Base-by-base conservation (phyloP, 352 stramenopile species). In the Pythium coloratum region DNA sequence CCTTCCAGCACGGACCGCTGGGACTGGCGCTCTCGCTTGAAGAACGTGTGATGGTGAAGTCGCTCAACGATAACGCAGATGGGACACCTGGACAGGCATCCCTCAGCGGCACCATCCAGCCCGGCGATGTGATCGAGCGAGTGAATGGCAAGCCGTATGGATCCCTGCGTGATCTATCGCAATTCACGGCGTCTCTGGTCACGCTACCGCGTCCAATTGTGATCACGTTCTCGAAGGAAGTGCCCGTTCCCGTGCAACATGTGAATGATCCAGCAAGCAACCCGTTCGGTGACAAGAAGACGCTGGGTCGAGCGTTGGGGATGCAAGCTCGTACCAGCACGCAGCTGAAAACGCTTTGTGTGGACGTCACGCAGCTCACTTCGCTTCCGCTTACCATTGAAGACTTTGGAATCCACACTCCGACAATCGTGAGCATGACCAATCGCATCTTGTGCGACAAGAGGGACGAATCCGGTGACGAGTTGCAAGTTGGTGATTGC, bases 181-280 rank as follows among this genome's bases (percentile, higher is more conserved):
- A 95, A 69, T 95, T 95, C 47, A 95, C 88, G 4, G 79, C 86
- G 7, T 82, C 69, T 50, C 60, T 95, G 42, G 70, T 91, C n/a
- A 77, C 72, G 9, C 69, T 94, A 14, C 79, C 82, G 34, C 82
- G 88, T 7, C 88, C 88, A 9, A 59, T 94, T 10, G 78, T 78
- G 56, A 87, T 94, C 13, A 78, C 62, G 3, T 91, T 94, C 62
- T 90, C 82, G 0, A 75, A 78, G 49, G 62, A 69, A 55, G 75
- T 78, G 56, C 55, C 62, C 8, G 12, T 34, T 24, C 16, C n/a
- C 8, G 20, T 9, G 8, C 46, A 32, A 12, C 2, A 3, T 3
- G 46, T 9, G 16, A 18, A 53, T 9, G 46, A 53, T 53, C 46
- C 18, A 4, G 18, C n/a, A n/a, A 53, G 20, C 7, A 38, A 56